phyloP scores from a whole-genome alignment of 1,284 basidiomycete genomes.

The Fomes fomentarius region DNA sequence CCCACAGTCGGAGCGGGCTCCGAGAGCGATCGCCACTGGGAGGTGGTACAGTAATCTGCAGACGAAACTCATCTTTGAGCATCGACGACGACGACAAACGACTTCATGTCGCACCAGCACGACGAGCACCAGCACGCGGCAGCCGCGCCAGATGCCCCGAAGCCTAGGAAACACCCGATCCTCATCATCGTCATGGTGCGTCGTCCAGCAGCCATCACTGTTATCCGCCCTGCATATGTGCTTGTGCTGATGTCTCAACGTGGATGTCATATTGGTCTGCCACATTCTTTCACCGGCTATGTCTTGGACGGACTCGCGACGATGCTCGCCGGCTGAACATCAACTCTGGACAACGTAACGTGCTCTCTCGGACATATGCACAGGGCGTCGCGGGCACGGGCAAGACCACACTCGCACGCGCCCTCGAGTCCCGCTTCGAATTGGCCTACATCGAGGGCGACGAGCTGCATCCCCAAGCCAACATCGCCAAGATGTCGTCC shows the following conservation, averaged over 20 bases:
- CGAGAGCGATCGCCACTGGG: too few species aligned
- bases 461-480: constrained; percentile 80
- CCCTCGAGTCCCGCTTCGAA: constrained; percentile 61
- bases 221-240: too few species aligned
- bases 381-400: constrained; percentile 84
- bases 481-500: constrained; percentile 87
- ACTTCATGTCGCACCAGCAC: constrained; percentile 7
- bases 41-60: too few species aligned
- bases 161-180: constrained; percentile 28
- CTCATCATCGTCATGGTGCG: constrained; percentile 54
- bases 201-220: constrained; percentile 5
- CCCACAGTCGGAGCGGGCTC: not conserved
- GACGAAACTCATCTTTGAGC: too few species aligned
- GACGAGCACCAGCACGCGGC: not conserved
- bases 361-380: not conserved
- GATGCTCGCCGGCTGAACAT: too few species aligned
- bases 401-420: constrained; percentile 85
- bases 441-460: constrained; percentile 91
- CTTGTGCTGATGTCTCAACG: too few species aligned
- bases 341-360: too few species aligned
- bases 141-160: constrained; percentile 6
- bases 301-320: too few species aligned
- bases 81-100: not conserved
- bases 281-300: too few species aligned
- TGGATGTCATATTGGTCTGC: too few species aligned